These are phyloP conservation scores for Pseudogymnoascus sp. DNA, from an alignment of 2,329 filamentous ascomycete genomes.

Conservation along the genomic window DNA sequence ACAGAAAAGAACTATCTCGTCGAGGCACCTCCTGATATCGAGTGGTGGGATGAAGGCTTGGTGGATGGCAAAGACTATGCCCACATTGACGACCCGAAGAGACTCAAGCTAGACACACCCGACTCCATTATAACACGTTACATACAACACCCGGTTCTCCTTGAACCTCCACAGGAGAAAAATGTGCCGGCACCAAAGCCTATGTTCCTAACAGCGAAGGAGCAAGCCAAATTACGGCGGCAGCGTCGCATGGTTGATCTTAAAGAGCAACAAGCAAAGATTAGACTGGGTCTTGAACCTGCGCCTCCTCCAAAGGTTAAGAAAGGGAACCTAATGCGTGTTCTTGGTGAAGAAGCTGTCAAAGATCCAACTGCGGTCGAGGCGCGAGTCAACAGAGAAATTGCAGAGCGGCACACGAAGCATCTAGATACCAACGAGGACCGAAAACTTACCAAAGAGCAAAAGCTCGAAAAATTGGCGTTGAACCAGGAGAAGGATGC, in stretches of 20 bases:
- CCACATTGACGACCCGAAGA: slow-evolving; percentile 54
- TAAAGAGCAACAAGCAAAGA: slow-evolving; percentile 95
- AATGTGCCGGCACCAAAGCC: slow-evolving; percentile 72
- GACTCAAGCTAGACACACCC: slow-evolving; percentile 66
- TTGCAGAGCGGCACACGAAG: slow-evolving; percentile 72
- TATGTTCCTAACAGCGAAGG: slow-evolving; percentile 85
- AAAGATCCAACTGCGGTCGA: slow-evolving; percentile 97
- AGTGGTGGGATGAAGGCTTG: slow-evolving; percentile 96
- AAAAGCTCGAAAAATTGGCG: slow-evolving; percentile 76
- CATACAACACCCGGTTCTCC: slow-evolving; percentile 83
- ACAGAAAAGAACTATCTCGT: slow-evolving; percentile 85
- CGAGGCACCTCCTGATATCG: slow-evolving; percentile 75
- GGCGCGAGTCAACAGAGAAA: slow-evolving; percentile 85
- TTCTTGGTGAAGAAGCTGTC: slow-evolving; percentile 77
- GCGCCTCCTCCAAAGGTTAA: slow-evolving; percentile 94
- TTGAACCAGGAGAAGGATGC: slow-evolving; percentile 82
- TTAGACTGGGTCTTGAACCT: slow-evolving; percentile 80
- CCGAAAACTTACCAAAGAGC: slow-evolving; percentile 80
- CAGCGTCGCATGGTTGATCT: slow-evolving; percentile 87
- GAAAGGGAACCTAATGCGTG: slow-evolving; percentile 95
- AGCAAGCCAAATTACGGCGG: slow-evolving; percentile 83
- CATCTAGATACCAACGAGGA: slow-evolving; percentile 77
- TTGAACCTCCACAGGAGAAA: slow-evolving; percentile 88
- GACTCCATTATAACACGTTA: slow-evolving; percentile 86
- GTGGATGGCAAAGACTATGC: slow-evolving; percentile 70